phyloP scores from a whole-genome alignment of 345 rosid species.

The Boechera stricta region DNA sequence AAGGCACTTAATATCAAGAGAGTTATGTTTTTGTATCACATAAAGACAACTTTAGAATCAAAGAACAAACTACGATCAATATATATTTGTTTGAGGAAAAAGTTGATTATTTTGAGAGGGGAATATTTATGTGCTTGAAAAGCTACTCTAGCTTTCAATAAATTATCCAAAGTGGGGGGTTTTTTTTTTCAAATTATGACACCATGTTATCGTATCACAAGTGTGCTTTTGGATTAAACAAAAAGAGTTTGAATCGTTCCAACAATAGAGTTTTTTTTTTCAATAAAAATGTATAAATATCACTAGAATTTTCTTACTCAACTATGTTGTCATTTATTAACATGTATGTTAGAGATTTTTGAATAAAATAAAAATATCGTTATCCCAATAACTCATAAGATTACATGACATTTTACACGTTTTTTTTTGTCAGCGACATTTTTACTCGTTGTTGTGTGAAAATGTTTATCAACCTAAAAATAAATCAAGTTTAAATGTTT shows the following conservation, averaged over 20 bases:
- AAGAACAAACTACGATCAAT: neutral
- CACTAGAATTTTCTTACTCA: constrained; percentile 11
- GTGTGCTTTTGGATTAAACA: constrained; percentile 10
- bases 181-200: constrained; percentile 29
- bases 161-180: constrained; percentile 1
- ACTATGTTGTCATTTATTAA: constrained; percentile 24
- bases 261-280: neutral
- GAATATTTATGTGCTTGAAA: constrained; percentile 1
- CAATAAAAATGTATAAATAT: neutral
- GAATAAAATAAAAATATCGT: constrained; percentile 1
- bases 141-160: constrained; percentile 22
- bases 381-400: neutral
- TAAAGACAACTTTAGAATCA: neutral
- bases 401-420: neutral
- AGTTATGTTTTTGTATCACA: neutral
- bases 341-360: neutral
- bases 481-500: constrained; percentile 1
- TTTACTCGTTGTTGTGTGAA: neutral
- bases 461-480: neutral
- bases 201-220: constrained; percentile 32
- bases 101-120: neutral
- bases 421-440: neutral
- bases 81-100: constrained; percentile 8
- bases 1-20: neutral
- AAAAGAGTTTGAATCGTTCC: constrained; percentile 23